These are phyloP conservation scores for Prunus mongolica DNA, from an alignment of 306 rosid species.

Conservation along the genomic window DNA sequence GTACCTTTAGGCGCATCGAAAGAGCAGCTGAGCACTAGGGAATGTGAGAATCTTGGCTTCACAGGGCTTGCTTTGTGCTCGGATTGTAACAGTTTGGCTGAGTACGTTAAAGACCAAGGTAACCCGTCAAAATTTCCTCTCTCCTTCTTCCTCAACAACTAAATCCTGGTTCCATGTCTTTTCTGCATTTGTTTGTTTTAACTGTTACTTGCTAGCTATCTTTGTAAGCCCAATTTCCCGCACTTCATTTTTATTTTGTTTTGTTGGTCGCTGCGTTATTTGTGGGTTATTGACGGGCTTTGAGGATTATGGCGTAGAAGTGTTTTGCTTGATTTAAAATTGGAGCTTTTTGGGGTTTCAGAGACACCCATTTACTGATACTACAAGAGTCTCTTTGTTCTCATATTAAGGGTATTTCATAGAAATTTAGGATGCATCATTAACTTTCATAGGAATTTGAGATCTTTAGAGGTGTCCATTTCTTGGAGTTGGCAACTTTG, in stretches of 20 bases:
- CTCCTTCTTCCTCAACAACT: not conserved
- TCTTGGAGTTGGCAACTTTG: not conserved
- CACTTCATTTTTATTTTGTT: not conserved
- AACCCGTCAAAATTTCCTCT: not conserved
- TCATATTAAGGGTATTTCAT: too few relatives aligned
- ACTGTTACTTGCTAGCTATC: too few relatives aligned
- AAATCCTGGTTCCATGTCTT: not conserved
- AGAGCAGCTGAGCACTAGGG: conserved; percentile 68
- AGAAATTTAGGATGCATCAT: not conserved
- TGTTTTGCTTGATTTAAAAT: not conserved
- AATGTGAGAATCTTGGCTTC: conserved; percentile 91
- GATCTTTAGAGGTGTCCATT: not conserved
- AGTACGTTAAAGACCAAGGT: conserved; percentile 96
- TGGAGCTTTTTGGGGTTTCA: not conserved
- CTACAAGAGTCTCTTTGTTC: not conserved
- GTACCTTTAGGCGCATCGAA: conserved; percentile 14
- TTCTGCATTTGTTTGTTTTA: not conserved
- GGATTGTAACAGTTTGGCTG: conserved; percentile 75
- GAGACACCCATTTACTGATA: not conserved
- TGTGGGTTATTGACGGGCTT: not conserved
- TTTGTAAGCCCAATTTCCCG: not conserved
- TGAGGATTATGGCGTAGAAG: not conserved
- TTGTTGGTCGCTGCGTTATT: not conserved
- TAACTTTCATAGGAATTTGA: not conserved
- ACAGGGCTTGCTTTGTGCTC: conserved; percentile 89